Percentiles rank a stretch among this genome's conserved stretches.
Conservation (phyloP, 2,329 filamentous ascomycete genomes). For the Aspergillus neotritici region DNA sequence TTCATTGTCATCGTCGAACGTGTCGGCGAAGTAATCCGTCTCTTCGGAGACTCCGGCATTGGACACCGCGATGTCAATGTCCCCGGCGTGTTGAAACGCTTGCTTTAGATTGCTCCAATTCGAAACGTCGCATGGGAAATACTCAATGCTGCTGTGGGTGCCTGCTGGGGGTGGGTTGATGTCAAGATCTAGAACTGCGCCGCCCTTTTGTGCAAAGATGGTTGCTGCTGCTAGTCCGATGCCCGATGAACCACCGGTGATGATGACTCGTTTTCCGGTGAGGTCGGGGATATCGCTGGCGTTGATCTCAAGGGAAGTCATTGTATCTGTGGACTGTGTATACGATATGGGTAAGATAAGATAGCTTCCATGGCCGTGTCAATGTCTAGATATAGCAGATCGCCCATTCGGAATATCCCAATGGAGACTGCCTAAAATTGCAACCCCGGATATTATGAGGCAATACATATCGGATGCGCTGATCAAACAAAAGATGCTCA, state of each 20-base stretch:
- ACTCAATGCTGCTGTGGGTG: constrained; percentile 14
- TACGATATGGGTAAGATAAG: too few species aligned
- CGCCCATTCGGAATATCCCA: too few species aligned
- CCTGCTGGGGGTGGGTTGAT: constrained; percentile 20
- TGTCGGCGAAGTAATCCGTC: constrained; percentile 22
- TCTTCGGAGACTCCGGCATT: constrained; percentile 33
- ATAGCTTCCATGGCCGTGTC: too few species aligned
- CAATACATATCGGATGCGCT: too few species aligned
- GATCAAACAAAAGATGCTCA: too few species aligned
- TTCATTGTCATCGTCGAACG: constrained; percentile 22
- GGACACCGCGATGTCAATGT: constrained; percentile 30
- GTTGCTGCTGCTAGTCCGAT: constrained; percentile 43
- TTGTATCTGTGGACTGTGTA: too few species aligned
- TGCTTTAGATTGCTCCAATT: constrained; percentile 17
- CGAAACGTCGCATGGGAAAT: constrained; percentile 22
- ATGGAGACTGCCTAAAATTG: too few species aligned
- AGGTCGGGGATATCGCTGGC: too few species aligned
- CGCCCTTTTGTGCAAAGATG: constrained; percentile 34
- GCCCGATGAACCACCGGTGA: constrained; percentile 26
- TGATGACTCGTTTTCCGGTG: too few species aligned
- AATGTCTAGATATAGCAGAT: too few species aligned
- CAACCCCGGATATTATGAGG: too few species aligned
- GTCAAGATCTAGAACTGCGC: constrained; percentile 39
- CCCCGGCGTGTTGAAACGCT: constrained; percentile 18
- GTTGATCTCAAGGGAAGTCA: too few species aligned